Conservation (phyloP, 2,329 filamentous ascomycete genomes). For the Ceratocystis albifundus region DNA sequence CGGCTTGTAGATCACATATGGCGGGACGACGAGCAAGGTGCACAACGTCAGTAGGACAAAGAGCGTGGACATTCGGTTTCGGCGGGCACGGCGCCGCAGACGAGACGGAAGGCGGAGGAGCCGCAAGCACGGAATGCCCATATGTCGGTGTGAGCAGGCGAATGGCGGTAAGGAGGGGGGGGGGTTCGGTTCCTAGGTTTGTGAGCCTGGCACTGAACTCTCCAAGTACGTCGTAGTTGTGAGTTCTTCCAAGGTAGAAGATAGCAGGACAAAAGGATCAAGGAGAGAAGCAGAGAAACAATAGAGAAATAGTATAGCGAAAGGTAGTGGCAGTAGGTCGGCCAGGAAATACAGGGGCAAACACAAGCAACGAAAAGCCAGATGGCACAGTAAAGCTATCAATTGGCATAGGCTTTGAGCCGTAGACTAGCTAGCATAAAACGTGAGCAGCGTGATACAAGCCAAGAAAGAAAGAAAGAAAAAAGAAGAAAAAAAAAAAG, state of each 20-base stretch:
- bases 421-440: background rate
- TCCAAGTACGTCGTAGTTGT: background rate
- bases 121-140: slow-evolving; percentile 32
- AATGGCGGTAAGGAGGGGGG: background rate
- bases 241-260: background rate
- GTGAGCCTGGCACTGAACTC: background rate
- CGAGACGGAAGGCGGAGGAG: slow-evolving; percentile 45
- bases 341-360: background rate
- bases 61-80: slow-evolving; percentile 47
- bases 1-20: slow-evolving; percentile 72
- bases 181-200: background rate
- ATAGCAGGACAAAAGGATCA: background rate
- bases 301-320: background rate
- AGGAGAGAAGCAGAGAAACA: background rate
- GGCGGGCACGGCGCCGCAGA: slow-evolving; percentile 46
- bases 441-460: background rate
- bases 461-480: background rate
- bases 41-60: slow-evolving; percentile 33
- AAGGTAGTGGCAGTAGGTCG: background rate
- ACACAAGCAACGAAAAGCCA: background rate
- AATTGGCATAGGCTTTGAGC: background rate
- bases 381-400: background rate
- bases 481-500: background rate
- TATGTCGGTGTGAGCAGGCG: background rate
- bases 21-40: slow-evolving; percentile 33